These are phyloP conservation scores for Penicillium desertorum DNA, from an alignment of 495 filamentous ascomycete species.

Conservation along the genomic window DNA sequence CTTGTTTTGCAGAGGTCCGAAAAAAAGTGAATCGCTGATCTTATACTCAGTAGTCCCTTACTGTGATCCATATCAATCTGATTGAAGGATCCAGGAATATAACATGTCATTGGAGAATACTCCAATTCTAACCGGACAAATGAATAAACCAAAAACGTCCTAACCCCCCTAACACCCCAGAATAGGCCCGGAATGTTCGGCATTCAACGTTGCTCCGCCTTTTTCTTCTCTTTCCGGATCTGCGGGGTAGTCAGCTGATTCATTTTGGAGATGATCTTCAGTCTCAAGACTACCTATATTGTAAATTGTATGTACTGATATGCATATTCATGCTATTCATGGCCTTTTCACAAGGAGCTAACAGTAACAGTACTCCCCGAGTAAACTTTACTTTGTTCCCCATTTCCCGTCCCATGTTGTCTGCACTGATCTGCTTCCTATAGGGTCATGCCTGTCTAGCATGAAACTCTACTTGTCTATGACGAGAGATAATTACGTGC, in stretches of 20 bases:
- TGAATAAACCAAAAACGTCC: not conserved
- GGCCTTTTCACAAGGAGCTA: not conserved
- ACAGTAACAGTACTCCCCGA: constrained; percentile 26
- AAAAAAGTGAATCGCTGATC: not conserved
- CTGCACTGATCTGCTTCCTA: not conserved
- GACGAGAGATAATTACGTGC: not conserved
- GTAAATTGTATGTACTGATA: not conserved
- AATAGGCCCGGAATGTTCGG: constrained; percentile 2
- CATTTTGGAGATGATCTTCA: not conserved
- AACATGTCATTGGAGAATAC: too few species aligned
- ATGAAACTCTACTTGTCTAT: not conserved
- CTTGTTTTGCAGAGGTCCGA: not conserved
- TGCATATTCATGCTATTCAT: too few species aligned
- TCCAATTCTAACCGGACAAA: too few species aligned
- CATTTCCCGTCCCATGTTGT: not conserved
- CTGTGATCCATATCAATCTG: not conserved
- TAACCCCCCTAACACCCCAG: too few species aligned
- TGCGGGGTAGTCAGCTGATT: constrained; percentile 34
- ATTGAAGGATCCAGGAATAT: too few species aligned
- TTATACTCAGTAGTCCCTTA: not conserved
- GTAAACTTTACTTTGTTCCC: constrained; percentile 27
- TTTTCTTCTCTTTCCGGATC: constrained; percentile 12
- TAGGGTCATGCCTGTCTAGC: too few species aligned
- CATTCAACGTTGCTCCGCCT: constrained; percentile 17
- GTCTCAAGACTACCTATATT: not conserved